These are phyloP conservation scores for Xylaria sp. DNA, from an alignment of 495 filamentous ascomycete species.

Conservation along the genomic window DNA sequence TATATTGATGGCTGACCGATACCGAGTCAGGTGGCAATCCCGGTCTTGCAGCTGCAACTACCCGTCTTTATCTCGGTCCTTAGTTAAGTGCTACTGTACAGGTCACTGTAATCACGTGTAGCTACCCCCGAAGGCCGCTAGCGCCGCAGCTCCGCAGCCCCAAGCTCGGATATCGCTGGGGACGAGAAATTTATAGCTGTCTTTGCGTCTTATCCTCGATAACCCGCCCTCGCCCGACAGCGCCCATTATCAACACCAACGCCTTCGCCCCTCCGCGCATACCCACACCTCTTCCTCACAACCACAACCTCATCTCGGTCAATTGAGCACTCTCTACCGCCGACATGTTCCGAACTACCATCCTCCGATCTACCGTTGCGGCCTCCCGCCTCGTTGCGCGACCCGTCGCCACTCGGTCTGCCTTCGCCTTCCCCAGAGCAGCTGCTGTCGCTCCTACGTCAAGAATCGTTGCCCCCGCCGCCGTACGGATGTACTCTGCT, in stretches of 20 bases:
- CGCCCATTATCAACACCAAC: conserved; percentile 23
- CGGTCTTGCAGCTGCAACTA: not conserved
- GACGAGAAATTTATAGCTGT: conserved; percentile 53
- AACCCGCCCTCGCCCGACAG: conserved; percentile 9
- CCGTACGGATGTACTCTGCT: conserved; percentile 85
- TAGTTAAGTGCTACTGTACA: not conserved
- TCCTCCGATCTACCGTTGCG: conserved; percentile 69
- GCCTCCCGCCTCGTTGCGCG: conserved; percentile 61
- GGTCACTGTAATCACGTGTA: conserved; percentile 23
- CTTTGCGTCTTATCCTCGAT: not conserved
- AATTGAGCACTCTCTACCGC: conserved; percentile 36
- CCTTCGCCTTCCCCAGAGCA: conserved; percentile 55
- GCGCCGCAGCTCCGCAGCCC: conserved; percentile 14
- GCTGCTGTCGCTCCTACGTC: conserved; percentile 62
- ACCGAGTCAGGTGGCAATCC: not conserved
- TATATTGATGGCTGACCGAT: not conserved
- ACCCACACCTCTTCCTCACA: not conserved
- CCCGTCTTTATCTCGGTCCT: not conserved
- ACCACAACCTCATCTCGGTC: not conserved
- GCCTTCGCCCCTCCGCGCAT: conserved; percentile 5
- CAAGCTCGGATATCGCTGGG: conserved; percentile 21
- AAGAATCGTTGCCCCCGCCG: conserved; percentile 60
- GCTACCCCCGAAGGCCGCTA: conserved; percentile 25
- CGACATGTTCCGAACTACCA: conserved; percentile 86
- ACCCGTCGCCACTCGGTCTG: conserved; percentile 63